Conservation (phyloP, 75 land plant genomes). For the Picea glauca region DNA sequence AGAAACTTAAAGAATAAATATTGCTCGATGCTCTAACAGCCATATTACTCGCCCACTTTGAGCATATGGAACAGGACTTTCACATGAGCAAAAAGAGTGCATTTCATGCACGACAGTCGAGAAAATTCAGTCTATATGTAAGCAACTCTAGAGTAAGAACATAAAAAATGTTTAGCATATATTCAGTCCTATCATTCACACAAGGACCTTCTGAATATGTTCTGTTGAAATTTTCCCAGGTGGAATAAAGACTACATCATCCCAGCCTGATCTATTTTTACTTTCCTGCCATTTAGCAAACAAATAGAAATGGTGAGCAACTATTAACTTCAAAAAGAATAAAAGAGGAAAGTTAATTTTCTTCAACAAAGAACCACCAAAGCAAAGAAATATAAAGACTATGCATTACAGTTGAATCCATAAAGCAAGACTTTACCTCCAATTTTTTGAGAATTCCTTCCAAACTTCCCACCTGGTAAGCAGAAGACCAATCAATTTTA, state of each 20-base stretch:
- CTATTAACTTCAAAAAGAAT: not conserved
- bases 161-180: not conserved
- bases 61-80: not conserved
- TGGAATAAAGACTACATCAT: constrained; percentile 88
- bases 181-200: not conserved
- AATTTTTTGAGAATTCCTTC: constrained; percentile 88
- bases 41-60: not conserved
- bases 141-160: not conserved
- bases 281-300: constrained; percentile 53
- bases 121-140: not conserved
- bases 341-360: not conserved
- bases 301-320: not conserved
- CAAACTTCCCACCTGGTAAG: constrained; percentile 84
- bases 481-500: constrained; percentile 6
- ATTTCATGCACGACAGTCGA: not conserved
- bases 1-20: not conserved
- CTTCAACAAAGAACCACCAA: not conserved
- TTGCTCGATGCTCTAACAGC: not conserved
- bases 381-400: too few relatives aligned
- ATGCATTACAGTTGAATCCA: not conserved
- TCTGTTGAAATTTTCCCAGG: constrained; percentile 78
- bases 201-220: constrained; percentile 39
- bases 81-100: not conserved
- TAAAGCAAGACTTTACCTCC: constrained; percentile 63
- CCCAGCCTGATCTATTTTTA: constrained; percentile 89